phyloP scores from a whole-genome alignment of 2,329 filamentous ascomycete genomes.

The Neofusicoccum parvum region DNA sequence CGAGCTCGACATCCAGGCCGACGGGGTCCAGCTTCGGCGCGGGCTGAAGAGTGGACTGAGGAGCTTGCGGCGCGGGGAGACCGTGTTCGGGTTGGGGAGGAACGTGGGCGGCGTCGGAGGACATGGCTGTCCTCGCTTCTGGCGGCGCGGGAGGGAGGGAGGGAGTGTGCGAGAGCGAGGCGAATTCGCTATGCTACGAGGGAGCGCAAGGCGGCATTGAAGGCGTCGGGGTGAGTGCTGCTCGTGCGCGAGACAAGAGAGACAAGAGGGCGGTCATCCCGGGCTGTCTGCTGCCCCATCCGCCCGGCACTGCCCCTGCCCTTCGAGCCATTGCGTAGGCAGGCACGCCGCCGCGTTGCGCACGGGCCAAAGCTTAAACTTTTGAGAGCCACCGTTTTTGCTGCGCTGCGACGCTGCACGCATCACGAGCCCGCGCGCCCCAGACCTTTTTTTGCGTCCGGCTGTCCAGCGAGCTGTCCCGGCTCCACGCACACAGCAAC shows the following conservation, averaged over 20 bases:
- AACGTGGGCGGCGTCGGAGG: constrained; percentile 4
- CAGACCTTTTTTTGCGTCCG: not conserved
- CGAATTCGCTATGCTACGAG: not conserved
- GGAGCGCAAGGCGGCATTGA: constrained; percentile 18
- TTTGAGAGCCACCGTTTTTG: constrained; percentile 5
- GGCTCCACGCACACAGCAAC: constrained; percentile 34
- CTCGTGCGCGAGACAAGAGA: not conserved
- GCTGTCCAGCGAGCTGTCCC: not conserved
- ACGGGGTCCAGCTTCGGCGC: constrained; percentile 9
- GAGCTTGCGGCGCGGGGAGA: constrained; percentile 3
- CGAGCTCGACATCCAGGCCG: constrained; percentile 51
- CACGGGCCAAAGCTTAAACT: constrained; percentile 21
- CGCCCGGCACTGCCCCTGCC: constrained; percentile 13
- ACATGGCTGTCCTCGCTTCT: not conserved
- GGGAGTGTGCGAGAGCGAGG: not conserved
- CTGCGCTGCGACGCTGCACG: constrained; percentile 9
- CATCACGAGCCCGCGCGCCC: constrained; percentile 1
- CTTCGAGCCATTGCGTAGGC: constrained; percentile 22
- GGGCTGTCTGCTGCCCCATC: constrained; percentile 17
- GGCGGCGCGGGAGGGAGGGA: not conserved
- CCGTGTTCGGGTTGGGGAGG: not conserved
- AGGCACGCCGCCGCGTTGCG: constrained; percentile 15
- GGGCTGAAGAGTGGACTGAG: not conserved
- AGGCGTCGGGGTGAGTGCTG: constrained; percentile 2
- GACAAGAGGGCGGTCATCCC: not conserved